These are phyloP conservation scores for Solanum pinnatisectum DNA, from an alignment of 257 asterid species.

Conservation along the genomic window DNA sequence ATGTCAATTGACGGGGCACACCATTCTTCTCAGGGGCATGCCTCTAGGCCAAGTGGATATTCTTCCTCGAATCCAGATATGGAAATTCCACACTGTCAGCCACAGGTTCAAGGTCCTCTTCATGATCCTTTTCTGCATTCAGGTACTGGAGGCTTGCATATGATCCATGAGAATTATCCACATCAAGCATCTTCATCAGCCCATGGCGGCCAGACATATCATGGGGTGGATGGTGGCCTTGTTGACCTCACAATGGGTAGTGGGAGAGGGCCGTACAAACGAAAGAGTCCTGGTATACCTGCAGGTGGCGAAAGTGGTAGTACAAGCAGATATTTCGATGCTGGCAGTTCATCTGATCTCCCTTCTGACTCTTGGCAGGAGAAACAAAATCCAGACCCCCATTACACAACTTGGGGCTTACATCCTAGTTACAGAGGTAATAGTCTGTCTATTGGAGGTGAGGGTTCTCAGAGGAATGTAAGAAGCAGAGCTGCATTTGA, in stretches of 20 bases:
- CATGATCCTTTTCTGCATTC: conserved; percentile 39
- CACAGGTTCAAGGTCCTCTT: conserved; percentile 35
- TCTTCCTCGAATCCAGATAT: conserved; percentile 27
- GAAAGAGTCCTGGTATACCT: conserved; percentile 57
- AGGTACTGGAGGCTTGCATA: conserved; percentile 29
- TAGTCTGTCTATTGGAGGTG: conserved; percentile 45
- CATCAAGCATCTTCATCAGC: conserved; percentile 52
- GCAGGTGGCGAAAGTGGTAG: conserved; percentile 51
- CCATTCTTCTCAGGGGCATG: conserved; percentile 46
- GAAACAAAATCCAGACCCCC: conserved; percentile 44
- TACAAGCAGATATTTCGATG: conserved; percentile 49
- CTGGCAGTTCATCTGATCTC: conserved; percentile 64
- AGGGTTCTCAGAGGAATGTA: conserved; percentile 53
- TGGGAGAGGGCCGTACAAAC: conserved; percentile 54
- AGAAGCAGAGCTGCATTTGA: conserved; percentile 52
- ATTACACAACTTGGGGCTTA: conserved; percentile 37
- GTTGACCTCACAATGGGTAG: conserved; percentile 35
- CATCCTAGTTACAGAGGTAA: conserved; percentile 40
- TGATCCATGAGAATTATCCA: conserved; percentile 37
- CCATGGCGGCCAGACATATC: conserved; percentile 34
- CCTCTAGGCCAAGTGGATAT: conserved; percentile 37
- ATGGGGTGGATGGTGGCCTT: conserved; percentile 39
- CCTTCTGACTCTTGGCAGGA: conserved; percentile 42
- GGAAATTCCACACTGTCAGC: conserved; percentile 47
- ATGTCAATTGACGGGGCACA: conserved; percentile 31